Evolutionary conservation across 805 yeast species (phyloP).

Genomic region (Diddensiella caesifluorescens): DNA sequence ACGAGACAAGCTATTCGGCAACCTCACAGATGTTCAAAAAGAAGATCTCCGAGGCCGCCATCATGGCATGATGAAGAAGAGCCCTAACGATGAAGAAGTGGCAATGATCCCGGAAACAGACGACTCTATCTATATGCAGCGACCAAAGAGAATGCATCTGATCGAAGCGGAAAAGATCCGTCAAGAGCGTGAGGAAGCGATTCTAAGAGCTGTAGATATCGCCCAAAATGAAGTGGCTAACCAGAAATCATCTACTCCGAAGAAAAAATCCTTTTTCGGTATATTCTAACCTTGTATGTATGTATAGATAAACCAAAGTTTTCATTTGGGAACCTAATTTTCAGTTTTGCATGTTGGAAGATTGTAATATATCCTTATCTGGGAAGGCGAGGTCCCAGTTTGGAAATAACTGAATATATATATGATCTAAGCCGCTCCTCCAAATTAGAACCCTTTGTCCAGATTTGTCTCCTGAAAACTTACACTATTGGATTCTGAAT

Average conservation of each 20-base stretch:
- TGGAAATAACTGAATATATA: too few species aligned
- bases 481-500: too few species aligned
- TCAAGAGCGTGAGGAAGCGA: constrained; percentile 62
- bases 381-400: too few species aligned
- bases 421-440: too few species aligned
- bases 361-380: not conserved
- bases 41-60: constrained; percentile 50
- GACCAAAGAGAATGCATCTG: constrained; percentile 67
- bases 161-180: constrained; percentile 67
- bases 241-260: not conserved
- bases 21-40: constrained; percentile 52
- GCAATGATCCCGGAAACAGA: constrained; percentile 3
- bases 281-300: too few species aligned
- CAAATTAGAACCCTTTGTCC: too few species aligned
- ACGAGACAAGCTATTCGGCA: constrained; percentile 51
- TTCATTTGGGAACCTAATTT: too few species aligned
- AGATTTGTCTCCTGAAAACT: too few species aligned
- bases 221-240: constrained; percentile 31
- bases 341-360: not conserved
- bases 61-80: constrained; percentile 27
- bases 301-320: too few species aligned
- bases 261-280: not conserved
- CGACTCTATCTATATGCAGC: constrained; percentile 38
- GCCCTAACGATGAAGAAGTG: constrained; percentile 8
- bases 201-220: constrained; percentile 42